Evolutionary conservation across 2,329 filamentous ascomycete species (phyloP), one percentile per base, ranked within the genome.

Genomic region (Fusarium decemcellulare): DNA sequence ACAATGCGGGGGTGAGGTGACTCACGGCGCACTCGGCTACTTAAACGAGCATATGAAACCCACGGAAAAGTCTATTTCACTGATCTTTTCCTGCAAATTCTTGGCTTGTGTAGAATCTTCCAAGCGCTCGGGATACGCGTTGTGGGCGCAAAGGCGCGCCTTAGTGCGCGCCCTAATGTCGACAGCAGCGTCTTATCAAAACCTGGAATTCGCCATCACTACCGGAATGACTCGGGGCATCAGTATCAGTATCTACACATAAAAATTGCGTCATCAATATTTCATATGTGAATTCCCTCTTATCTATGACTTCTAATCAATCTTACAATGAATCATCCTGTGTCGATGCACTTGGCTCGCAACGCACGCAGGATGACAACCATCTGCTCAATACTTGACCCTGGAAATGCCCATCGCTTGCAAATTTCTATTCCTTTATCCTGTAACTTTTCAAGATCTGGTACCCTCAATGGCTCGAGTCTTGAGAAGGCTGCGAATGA

Each of bases 361-460:
- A 72, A 30, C 9, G 69, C 63, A 7, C 63, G 69, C 23, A 72
- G 27, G 27, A 72, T 72, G 8, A 65, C 67, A 16, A 72, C 63
- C 69, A 72, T 72, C 15, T 72, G 70, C 6, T 72, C 69, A 29
- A 72, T 72, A 6, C 69, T 72, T 0, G 69, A 72, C 0, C 63
- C 66, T 2, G 66, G 69, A 23, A 72, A 72, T 0, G 69, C 69
- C 69, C 69, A 72, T 37, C 66, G 39, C 23, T 70, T 67, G 8
- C 70, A 59, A n/a, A 72, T 72, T 12, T 44, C 18, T 34, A 72
- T 72, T 1, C 63, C 69, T 10, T 70, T 72, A 8, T 72, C 69
- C 27, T 72, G 69, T 9, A 70, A 18, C 36, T 61, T 50, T 10
- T 70, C 67, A 1, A 72, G 55, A 23, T 72, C 69, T 1, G 66